phyloP scores from a whole-genome alignment of 129 eudicot species.

The Artemisia tridentata region DNA sequence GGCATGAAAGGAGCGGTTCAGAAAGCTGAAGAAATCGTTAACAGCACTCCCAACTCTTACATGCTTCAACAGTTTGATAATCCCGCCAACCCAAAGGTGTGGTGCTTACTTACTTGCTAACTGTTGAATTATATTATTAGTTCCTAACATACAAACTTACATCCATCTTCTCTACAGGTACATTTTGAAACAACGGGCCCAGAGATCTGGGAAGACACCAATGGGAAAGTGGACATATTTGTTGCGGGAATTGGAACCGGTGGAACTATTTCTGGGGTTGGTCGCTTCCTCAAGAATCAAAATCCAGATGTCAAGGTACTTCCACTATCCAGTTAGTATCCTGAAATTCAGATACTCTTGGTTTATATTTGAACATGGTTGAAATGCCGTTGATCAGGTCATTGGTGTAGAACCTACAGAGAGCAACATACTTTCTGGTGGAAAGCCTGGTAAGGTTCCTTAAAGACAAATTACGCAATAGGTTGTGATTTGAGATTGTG shows the following conservation, averaged over 20 bases:
- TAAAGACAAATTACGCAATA: not conserved
- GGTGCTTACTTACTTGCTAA: not conserved
- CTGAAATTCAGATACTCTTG: too few species aligned
- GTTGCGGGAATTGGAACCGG: constrained; percentile 99
- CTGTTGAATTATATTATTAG: not conserved
- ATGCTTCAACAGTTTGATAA: constrained; percentile 99
- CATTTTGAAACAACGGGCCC: constrained; percentile 99
- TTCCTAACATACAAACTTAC: too few species aligned
- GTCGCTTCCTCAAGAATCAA: constrained; percentile 67
- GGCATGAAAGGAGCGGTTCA: constrained; percentile 99
- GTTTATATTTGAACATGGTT: too few species aligned
- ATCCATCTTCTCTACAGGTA: constrained; percentile 43
- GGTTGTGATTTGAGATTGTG: constrained; percentile 20
- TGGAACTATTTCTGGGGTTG: constrained; percentile 93
- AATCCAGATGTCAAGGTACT: constrained; percentile 75
- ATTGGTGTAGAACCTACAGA: constrained; percentile 95
- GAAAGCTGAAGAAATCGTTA: constrained; percentile 91
- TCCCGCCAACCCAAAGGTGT: constrained; percentile 99
- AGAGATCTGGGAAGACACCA: constrained; percentile 99
- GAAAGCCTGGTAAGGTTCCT: constrained; percentile 86
- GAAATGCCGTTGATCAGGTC: constrained; percentile 63
- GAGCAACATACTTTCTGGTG: constrained; percentile 94
- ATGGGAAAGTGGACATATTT: constrained; percentile 90
- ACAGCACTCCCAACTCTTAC: constrained; percentile 78
- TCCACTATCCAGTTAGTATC: not conserved